Percentiles rank a stretch among this genome's conserved stretches.
phyloP scores from a whole-genome alignment of 2,329 filamentous ascomycete species.

The Colletotrichum sp. region DNA sequence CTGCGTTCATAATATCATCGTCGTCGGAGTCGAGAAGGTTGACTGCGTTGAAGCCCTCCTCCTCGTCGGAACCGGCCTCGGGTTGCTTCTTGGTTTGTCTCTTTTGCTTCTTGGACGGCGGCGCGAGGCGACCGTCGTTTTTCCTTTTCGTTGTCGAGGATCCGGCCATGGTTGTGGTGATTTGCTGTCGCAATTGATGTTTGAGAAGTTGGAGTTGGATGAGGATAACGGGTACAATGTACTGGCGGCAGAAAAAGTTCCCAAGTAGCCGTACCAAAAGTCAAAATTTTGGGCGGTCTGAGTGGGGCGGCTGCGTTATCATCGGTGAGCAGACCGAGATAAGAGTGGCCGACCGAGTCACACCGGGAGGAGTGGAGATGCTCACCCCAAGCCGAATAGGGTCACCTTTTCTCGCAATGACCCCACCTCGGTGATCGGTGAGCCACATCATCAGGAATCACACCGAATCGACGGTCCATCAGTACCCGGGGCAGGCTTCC shows the following conservation, averaged over 20 bases:
- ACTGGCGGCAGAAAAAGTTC: background rate
- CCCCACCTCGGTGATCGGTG: background rate
- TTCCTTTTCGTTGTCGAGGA: conserved; percentile 35
- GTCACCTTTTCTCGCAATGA: background rate
- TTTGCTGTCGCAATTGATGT: background rate
- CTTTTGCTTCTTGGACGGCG: conserved; percentile 55
- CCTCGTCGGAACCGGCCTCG: conserved; percentile 51
- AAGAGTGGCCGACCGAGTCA: background rate
- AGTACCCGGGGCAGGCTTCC: background rate
- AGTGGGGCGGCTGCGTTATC: conserved; percentile 8
- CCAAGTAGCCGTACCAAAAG: background rate
- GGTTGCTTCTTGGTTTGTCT: conserved; percentile 55
- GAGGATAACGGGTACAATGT: background rate
- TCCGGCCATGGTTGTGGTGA: conserved; percentile 28
- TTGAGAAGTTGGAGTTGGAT: background rate
- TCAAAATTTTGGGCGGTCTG: conserved; percentile 15
- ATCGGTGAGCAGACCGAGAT: background rate
- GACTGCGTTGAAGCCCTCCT: conserved; percentile 53
- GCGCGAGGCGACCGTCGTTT: conserved; percentile 34
- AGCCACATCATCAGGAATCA: background rate
- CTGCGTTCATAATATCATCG: conserved; percentile 60
- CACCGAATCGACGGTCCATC: background rate
- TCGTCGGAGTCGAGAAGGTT: conserved; percentile 61
- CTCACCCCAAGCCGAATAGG: rapidly evolving
- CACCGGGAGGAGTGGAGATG: rapidly evolving